A percentile compares a stretch with the other conserved stretches of the same genome.
Conservation (phyloP, 345 rosid genomes). For the Pseudoturritis turrita region DNA sequence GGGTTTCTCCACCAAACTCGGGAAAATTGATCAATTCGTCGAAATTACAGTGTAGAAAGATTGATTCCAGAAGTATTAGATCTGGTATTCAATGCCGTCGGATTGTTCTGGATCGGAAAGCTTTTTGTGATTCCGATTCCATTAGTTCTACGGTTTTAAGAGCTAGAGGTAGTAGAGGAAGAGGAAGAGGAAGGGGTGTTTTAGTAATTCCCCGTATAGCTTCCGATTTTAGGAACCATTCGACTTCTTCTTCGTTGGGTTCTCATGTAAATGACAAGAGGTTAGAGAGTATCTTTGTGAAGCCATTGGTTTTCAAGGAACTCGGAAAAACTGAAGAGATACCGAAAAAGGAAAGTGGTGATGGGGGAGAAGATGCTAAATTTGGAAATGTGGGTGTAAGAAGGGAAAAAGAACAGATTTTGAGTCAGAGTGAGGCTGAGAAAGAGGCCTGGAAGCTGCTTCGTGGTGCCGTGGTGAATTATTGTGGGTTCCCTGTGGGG, state of each 20-base stretch:
- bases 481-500: constrained; percentile 81
- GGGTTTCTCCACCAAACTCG: constrained; percentile 38
- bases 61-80: constrained; percentile 28
- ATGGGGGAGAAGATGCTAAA: constrained; percentile 36
- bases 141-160: constrained; percentile 27
- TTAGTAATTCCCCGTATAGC: constrained; percentile 70
- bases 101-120: constrained; percentile 40
- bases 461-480: constrained; percentile 58
- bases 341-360: constrained; percentile 29
- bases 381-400: constrained; percentile 18
- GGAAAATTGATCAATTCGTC: constrained; percentile 45
- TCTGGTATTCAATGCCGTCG: constrained; percentile 24
- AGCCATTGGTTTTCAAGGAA: constrained; percentile 48
- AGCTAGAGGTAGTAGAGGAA: constrained; percentile 22
- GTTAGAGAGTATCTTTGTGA: constrained; percentile 66
- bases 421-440: constrained; percentile 51
- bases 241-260: constrained; percentile 59
- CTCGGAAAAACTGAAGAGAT: neutral
- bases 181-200: constrained; percentile 51
- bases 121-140: constrained; percentile 57
- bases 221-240: constrained; percentile 67
- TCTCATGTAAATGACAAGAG: constrained; percentile 61
- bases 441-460: constrained; percentile 90
- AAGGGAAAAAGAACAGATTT: neutral
- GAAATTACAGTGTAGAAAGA: constrained; percentile 43